Base-by-base conservation (phyloP, 805 yeast genomes). In the Limtongia smithiae region DNA sequence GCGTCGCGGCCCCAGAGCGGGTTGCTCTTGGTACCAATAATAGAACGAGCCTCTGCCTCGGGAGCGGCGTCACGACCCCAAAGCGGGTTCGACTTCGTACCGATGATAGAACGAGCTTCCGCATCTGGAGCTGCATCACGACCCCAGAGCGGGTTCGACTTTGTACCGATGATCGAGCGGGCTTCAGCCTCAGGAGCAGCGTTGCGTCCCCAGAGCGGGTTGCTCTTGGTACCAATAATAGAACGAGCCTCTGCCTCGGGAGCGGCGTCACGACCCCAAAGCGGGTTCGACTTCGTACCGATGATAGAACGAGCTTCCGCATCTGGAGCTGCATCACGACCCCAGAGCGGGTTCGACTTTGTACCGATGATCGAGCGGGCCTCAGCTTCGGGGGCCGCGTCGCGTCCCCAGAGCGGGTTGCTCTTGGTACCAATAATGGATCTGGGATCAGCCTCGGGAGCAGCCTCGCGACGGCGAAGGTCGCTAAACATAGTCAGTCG, bases 221-320 rank as follows among this genome's bases (percentile, higher is more conserved):
- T 20, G 17, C 52, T 27, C 33, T 38, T 35, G 17, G 50, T 32
- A 15, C 35, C 44, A 18, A 41, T 39, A n/a, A n/a, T n/a, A n/a
- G n/a, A n/a, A n/a, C n/a, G n/a, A n/a, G n/a, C n/a, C 24, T 31
- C 37, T 8, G 44, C 47, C 33, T 48, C 48, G 22, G 55, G 44
- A 6, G 35, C 52, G n/a, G 49, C 55, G 33, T 42, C 52, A 15
- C 55, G 55, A 3, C 43, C 46, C 39, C 43, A 46, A 25, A 49
- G 17, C 4, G 55, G 55, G n/a, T 46, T 32, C 5, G 46, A 48
- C 3, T 36, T 35, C 8, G 40, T 30, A 8, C 44, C 41, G 8
- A 11, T 12, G 39, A 33, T 12, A 5, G 48, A 41, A 17, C 38
- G 34, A 18, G 44, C 42, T 7, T 38, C 43, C 11, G 48, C 30